phyloP scores from a whole-genome alignment of 192 early-diverging fungal genomes.

The Podila verticillata region DNA sequence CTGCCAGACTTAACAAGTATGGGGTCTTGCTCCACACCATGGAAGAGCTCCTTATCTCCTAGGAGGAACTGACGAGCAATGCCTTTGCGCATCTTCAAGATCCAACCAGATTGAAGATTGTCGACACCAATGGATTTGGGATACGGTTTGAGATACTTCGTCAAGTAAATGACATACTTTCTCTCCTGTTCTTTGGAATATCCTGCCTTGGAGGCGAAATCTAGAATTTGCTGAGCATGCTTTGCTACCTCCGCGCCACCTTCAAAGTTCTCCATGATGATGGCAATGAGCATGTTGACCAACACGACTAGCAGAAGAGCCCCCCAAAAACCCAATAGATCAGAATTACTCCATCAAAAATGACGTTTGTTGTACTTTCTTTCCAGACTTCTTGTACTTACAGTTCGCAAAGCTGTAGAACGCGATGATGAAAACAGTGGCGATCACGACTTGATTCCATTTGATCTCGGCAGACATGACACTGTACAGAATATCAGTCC shows the following conservation, averaged over 20 bases:
- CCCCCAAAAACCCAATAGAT: too few species aligned
- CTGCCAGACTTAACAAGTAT: background rate
- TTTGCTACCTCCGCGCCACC: slow-evolving; percentile 63
- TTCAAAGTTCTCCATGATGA: slow-evolving; percentile 73
- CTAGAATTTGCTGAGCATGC: slow-evolving; percentile 57
- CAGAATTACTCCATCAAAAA: too few species aligned
- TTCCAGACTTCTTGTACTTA: slow-evolving; percentile 35
- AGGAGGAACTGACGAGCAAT: slow-evolving; percentile 58
- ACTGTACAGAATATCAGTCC: slow-evolving; percentile 66
- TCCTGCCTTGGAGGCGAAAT: slow-evolving; percentile 49
- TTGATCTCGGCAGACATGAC: slow-evolving; percentile 51
- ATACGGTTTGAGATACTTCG: slow-evolving; percentile 63
- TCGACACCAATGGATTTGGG: slow-evolving; percentile 58
- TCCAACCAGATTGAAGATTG: slow-evolving; percentile 53
- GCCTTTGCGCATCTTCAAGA: slow-evolving; percentile 59
- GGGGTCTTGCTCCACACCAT: slow-evolving; percentile 23
- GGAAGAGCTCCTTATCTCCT: slow-evolving; percentile 44
- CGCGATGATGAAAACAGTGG: slow-evolving; percentile 59
- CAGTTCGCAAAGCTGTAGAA: slow-evolving; percentile 69
- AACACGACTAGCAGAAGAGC: slow-evolving; percentile 54
- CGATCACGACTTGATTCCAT: slow-evolving; percentile 42
- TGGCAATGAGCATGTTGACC: slow-evolving; percentile 73
- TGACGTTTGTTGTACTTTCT: too few species aligned
- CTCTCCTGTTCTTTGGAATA: slow-evolving; percentile 39
- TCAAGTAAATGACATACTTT: slow-evolving; percentile 54